Base-by-base conservation (phyloP, 129 eudicot species). In the Flaveria trinervia region DNA sequence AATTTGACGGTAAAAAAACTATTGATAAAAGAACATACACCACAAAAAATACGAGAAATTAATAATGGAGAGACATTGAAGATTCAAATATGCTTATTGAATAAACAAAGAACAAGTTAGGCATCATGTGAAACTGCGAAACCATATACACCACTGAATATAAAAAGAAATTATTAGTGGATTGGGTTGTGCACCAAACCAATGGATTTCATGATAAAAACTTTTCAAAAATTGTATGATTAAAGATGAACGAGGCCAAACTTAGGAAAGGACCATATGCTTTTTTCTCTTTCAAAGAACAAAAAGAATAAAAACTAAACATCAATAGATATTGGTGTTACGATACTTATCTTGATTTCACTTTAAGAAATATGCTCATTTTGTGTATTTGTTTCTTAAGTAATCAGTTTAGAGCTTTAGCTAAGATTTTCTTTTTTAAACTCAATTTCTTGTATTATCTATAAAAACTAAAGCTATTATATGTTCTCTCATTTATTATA, bases 131-230 rank as follows among this genome's bases (percentile, higher is more conserved):
- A 30, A 62, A 13, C 12, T 14, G 11, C 28, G 5, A 30, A 62
- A 13, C 12, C 10, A 62, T 62, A 62, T 30, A 1, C 39, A 23
- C 66, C 39, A 60, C 39, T 60, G 7, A 60, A 60, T 11, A 10
- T 60, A 10, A 60, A n/a, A 22, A 36, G 25, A 22, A 10, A 22
- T 23, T 23, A 59, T 59, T 59, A 60, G 3, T 64, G 17, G 46
- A 70, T 50, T 74, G 46, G 59, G 61, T 59, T 60, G 70, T 59
- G 23, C 70, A 74, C 57, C 57, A 74, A 61, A 74, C 18, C 79
- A 23, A 61, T 74, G 60, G 60, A 45, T 74, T 74, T 30, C 36
- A 30, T 30, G 36, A 30, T 30, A 30, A 30, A 30, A 30, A 30
- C 36, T 30, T 30, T 30, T 74, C 60, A 74, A 74, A 44, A 17